Evolutionary conservation across 306 rosid genomes (phyloP), one percentile per base, ranked within the genome.

Genomic region (Begonia masoniana): DNA sequence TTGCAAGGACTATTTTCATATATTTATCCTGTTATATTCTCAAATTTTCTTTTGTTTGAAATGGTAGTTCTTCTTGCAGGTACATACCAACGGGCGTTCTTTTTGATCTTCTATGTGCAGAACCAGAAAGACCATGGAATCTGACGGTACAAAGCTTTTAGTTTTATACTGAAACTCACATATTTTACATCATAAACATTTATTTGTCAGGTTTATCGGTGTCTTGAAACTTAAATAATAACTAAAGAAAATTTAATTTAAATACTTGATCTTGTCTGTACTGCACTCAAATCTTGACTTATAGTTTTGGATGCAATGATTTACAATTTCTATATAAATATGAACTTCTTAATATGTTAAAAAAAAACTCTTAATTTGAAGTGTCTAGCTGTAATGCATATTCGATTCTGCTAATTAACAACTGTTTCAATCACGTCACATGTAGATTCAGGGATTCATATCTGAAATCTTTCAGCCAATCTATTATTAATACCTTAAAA

Each of bases 101-200:
- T n/a, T 91, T 91, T 56, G 99, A 91, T 77, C 96, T 85, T 60
- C 71, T 91, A 12, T 91, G 86, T 50, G 80, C 65, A 7, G 92
- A 91, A 64, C 88, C 99, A 17, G 86, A 91, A 75, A 73, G 99
- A 59, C 99, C 99, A 15, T 91, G 99, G 99, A 81, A 79, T 79
- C 62, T 91, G 57, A 91, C 79, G 23, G 99, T 91, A 69, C 49
- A 47, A 42, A 39, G 13, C 51, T 60, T 50, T 17, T 12, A 17
- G 13, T 52, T 45, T 54, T 13, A 1, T 42, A 16, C 42, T 43
- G 51, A 21, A 46, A 17, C 13, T 47, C 58, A 10, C 50, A 31
- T 13, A 58, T 2, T 31, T 58, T 46, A 58, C 47, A 45, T 26
- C 12, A 23, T 16, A 6, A 36, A 36, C 15, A 36, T 31, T 47